Evolutionary conservation across 176 grass and related monocot genomes (phyloP), one percentile per base, ranked within the genome.

Genomic region (Aechmea fasciata): DNA sequence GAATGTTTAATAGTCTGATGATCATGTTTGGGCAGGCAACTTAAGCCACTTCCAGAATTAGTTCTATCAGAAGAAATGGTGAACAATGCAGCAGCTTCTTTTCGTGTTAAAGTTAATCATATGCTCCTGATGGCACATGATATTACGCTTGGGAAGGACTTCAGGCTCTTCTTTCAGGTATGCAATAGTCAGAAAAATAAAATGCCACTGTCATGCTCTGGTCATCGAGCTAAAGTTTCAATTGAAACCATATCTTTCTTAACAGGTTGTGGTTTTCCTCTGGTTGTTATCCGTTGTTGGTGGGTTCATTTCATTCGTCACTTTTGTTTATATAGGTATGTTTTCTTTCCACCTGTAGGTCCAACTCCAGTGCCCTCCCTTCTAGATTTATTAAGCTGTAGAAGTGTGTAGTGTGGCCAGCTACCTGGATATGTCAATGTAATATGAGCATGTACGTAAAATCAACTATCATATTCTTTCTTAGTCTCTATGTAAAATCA

Each of bases 41-140:
- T 86, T 80, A 90, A 88, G 70, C 80, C 84, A 68, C 80, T 99
- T 48, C 94, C 94, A 64, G 90, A 99, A 71, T 84, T 99, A 79
- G 82, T 99, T 69, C 78, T 99, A 81, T 93, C 94, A 82, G 94
- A 99, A 79, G 94, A 99, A 75, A 99, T 99, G 89, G 94, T 93
- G 62, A 90, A 80, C 67, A 90, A 81, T 57, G 75, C 84, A 1
- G 90, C 94, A 24, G 84, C 90, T 52, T 87, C 87, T 69, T 90
- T 93, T 72, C 94, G 90, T 75, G 89, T 92, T 69, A 86, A 89
- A 83, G 67, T 99, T 50, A 99, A 99, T 73, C 92, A 83, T 69
- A 82, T 93, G 82, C 78, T 93, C 68, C 85, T 90, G 87, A 86
- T 90, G 79, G 90, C 94, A 7, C 94, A 99, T 85, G 94, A 90